A percentile compares a stretch with the other conserved stretches of the same genome.
phyloP scores from a whole-genome alignment of 106 monocot genomes.

The Acorus gramineus region DNA sequence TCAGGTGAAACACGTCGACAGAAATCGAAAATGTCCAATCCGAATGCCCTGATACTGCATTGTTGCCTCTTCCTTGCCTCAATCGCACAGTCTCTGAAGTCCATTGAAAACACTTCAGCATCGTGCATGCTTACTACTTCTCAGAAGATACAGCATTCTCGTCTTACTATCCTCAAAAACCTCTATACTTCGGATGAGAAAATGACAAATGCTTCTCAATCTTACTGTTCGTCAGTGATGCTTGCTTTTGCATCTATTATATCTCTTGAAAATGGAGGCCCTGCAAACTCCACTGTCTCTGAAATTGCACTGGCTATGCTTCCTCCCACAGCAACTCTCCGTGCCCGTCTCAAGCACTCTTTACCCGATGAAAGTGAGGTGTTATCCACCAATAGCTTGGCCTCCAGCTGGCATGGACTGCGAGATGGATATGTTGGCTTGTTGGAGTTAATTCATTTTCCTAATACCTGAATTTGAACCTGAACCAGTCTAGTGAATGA shows the following conservation, averaged over 20 bases:
- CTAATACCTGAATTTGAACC: no score
- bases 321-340: slow-evolving; percentile 73
- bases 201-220: slow-evolving; percentile 39
- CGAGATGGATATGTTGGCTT: slow-evolving; percentile 79
- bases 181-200: slow-evolving; percentile 61
- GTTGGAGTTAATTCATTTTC: slow-evolving; percentile 8
- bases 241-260: slow-evolving; percentile 74
- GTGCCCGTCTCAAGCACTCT: slow-evolving; percentile 39
- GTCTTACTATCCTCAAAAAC: slow-evolving; percentile 71
- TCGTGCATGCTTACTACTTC: slow-evolving; percentile 58
- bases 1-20: slow-evolving; percentile 44
- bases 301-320: slow-evolving; percentile 56
- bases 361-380: slow-evolving; percentile 42
- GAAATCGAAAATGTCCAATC: slow-evolving; percentile 74
- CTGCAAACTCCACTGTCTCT: slow-evolving; percentile 38
- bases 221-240: slow-evolving; percentile 83
- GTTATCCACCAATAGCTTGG: slow-evolving; percentile 13
- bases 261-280: slow-evolving; percentile 43
- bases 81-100: slow-evolving; percentile 48
- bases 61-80: slow-evolving; percentile 72
- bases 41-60: slow-evolving; percentile 58
- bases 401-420: slow-evolving; percentile 47
- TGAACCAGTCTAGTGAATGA: no score
- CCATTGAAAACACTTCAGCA: slow-evolving; percentile 33
- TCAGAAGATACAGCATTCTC: slow-evolving; percentile 65